Evolutionary conservation across 495 filamentous ascomycete genomes (phyloP), one percentile per base, ranked within the genome.

Genomic region (Astrothelium subdiscretum): DNA sequence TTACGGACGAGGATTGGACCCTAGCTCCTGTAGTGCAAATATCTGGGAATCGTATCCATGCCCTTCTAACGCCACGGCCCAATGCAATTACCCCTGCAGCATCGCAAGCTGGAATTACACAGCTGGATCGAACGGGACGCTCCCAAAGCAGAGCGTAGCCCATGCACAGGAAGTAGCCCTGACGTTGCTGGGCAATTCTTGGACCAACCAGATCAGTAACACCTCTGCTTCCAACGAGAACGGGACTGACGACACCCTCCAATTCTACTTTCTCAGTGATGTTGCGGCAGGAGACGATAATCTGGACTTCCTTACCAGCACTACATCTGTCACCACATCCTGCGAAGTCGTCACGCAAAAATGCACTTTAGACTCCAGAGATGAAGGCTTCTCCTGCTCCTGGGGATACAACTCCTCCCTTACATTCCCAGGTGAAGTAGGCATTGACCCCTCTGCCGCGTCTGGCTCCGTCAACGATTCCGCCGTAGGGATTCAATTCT

Each of bases 401-500:
- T 54, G 48, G 31, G 59, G 59, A 13, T 61, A 61, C 40, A 43
- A 13, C 59, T 61, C 59, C 18, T 58, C 59, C 31, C 12, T 54
- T 54, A 54, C 58, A 13, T n/a, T 31, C 40, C 31, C 31, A 12
- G 62, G 59, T 22, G 58, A 64, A 51, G 62, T 64, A 24, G 62
- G 62, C 24, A 35, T 64, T 26, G 62, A 64, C 40, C 62, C 62
- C 18, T 5, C 26, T 51, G 18, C 32, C 0, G 40, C 38, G 32
- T 24, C 31, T 13, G 58, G n/a, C n/a, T 20, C 62, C 0, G 32
- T 29, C 59, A 64, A 64, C 27, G 51, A 61, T 38, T 54, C 62
- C 43, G 40, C 40, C 32, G 48, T 57, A 31, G 62, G 62, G 27
- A 64, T 64, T 54, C 62, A 64, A 61, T 64, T 64, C 59, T 64